Evolutionary conservation across 495 filamentous ascomycete species (phyloP).

Genomic region (Copromyces sp.): DNA sequence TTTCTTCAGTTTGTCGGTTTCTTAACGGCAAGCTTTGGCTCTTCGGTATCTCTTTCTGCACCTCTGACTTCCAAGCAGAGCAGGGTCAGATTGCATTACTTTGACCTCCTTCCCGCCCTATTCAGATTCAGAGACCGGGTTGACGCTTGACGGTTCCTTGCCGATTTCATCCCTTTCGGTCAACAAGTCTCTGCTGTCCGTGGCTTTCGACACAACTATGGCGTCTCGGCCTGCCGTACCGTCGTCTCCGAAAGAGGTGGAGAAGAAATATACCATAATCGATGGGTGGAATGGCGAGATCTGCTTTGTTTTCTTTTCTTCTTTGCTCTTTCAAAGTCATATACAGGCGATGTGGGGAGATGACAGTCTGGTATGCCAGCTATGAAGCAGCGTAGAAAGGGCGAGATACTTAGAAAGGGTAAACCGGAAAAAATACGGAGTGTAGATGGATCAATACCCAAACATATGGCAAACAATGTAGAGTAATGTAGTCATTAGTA

Average conservation of each 20-base stretch:
- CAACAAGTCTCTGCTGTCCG: too few relatives aligned
- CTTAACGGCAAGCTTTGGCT: not conserved
- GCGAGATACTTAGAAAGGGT: not conserved
- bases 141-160: not conserved
- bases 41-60: not conserved
- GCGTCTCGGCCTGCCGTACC: too few relatives aligned
- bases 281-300: not conserved
- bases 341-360: not conserved
- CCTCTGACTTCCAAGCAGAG: not conserved
- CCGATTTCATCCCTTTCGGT: too few relatives aligned
- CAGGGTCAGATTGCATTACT: not conserved
- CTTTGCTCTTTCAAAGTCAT: not conserved
- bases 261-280: too few relatives aligned
- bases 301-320: not conserved
- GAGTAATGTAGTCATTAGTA: not conserved
- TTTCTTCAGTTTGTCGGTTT: too few relatives aligned
- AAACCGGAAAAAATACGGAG: not conserved
- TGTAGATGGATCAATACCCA: not conserved
- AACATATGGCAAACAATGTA: not conserved
- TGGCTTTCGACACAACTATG: too few relatives aligned
- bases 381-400: not conserved
- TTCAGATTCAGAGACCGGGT: not conserved
- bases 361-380: not conserved
- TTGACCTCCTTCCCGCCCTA: not conserved
- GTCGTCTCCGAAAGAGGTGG: too few relatives aligned